Conservation (phyloP, 495 filamentous ascomycete genomes). For the Patellaria atrata region DNA sequence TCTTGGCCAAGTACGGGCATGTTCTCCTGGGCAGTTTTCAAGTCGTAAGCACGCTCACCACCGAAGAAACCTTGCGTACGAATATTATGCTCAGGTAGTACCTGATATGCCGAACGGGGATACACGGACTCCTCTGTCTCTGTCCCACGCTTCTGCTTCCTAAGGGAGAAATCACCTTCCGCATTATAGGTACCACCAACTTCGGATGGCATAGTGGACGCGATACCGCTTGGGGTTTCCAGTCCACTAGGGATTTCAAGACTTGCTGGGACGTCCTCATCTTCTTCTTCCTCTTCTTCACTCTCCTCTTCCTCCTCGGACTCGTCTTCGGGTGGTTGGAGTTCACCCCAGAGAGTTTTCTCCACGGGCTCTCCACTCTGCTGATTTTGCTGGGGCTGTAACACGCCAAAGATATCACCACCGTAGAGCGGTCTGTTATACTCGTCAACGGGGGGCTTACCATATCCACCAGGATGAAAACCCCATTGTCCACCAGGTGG, state of each 20-base stretch:
- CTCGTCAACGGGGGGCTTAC: conserved; percentile 89
- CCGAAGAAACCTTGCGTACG: conserved; percentile 88
- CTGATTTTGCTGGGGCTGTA: conserved; percentile 46
- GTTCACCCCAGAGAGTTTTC: conserved; percentile 79
- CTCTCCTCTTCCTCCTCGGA: conserved; percentile 63
- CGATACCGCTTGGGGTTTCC: conserved; percentile 70
- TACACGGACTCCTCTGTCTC: conserved; percentile 72
- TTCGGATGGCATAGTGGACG: conserved; percentile 65
- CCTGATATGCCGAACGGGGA: conserved; percentile 68
- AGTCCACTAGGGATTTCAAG: conserved; percentile 60
- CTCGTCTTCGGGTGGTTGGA: conserved; percentile 59
- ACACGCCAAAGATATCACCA: conserved; percentile 82
- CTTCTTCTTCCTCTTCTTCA: conserved; percentile 31
- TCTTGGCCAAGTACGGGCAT: conserved; percentile 67
- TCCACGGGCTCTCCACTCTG: conserved; percentile 68
- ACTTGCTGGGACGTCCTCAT: conserved; percentile 40
- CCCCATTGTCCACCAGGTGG: conserved; percentile 93
- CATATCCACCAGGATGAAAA: conserved; percentile 88
- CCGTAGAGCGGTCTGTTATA: conserved; percentile 81
- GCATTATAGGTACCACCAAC: conserved; percentile 57
- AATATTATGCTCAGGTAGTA: conserved; percentile 75
- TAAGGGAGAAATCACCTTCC: conserved; percentile 77
- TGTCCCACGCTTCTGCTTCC: conserved; percentile 72
- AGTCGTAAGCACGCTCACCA: conserved; percentile 81
- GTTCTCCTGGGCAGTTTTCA: conserved; percentile 39